A percentile compares a stretch with the other conserved stretches of the same genome.
Conservation (phyloP, 805 yeast genomes). For the Starmerella etchellsii region DNA sequence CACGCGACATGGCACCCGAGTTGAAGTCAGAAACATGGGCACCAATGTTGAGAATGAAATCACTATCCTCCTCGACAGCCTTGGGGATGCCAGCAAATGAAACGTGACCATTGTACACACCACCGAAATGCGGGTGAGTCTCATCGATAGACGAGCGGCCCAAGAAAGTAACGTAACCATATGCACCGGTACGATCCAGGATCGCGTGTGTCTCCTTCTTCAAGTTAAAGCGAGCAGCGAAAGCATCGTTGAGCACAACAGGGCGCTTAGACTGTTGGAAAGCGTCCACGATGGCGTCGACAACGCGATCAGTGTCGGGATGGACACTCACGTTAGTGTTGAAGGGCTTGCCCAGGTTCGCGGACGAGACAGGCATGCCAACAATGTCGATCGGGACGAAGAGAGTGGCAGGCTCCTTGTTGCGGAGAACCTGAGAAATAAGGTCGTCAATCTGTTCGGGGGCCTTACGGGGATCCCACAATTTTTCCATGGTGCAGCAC, state of each 20-base stretch:
- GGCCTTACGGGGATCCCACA: conserved; percentile 36
- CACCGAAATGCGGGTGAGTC: conserved; percentile 47
- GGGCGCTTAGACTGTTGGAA: conserved; percentile 47
- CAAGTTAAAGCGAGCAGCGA: conserved; percentile 40
- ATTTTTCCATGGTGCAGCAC: conserved; percentile 43
- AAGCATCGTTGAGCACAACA: conserved; percentile 56
- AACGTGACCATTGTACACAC: conserved; percentile 56
- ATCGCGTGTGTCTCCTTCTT: conserved; percentile 36
- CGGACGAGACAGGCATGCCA: conserved; percentile 31
- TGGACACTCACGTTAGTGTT: conserved; percentile 23
- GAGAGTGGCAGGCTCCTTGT: conserved; percentile 70
- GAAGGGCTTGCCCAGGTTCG: conserved; percentile 29
- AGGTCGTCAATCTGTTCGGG: conserved; percentile 56
- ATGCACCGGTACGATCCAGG: conserved; percentile 37
- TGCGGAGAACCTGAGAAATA: conserved; percentile 39
- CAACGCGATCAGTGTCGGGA: conserved; percentile 28
- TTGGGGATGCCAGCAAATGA: conserved; percentile 38
- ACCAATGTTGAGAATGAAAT: conserved; percentile 61
- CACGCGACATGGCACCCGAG: conserved; percentile 49
- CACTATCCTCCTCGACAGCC: conserved; percentile 40
- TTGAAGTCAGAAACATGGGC: conserved; percentile 54
- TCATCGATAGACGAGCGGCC: conserved; percentile 71
- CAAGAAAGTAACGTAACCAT: conserved; percentile 48
- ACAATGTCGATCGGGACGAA: conserved; percentile 64
- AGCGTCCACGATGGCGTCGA: conserved; percentile 35